Conservation (phyloP, 148 eudicot genomes). For the Chenopodium berlandieri region DNA sequence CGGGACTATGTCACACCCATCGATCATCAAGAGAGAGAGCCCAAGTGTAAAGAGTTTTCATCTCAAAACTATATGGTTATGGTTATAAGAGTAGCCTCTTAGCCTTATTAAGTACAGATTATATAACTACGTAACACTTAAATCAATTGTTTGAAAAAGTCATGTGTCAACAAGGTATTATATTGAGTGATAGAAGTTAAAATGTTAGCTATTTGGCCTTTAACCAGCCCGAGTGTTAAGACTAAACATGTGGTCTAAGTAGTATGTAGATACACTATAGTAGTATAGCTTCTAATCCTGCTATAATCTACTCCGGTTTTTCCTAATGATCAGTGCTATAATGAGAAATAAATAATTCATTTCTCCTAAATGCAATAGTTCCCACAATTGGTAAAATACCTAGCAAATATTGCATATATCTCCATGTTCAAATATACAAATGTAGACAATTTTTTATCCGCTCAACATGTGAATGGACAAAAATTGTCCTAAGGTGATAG, state of each 20-base stretch:
- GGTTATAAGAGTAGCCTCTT: too few relatives aligned
- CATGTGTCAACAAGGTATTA: too few relatives aligned
- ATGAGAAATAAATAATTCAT: conserved; percentile 3
- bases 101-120: too few relatives aligned
- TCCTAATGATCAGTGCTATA: background rate
- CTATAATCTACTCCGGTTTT: background rate
- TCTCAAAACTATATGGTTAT: too few relatives aligned
- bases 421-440: background rate
- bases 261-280: too few relatives aligned
- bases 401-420: background rate
- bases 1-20: too few relatives aligned
- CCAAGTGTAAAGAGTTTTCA: too few relatives aligned
- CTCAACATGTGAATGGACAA: conserved; percentile 19
- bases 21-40: too few relatives aligned
- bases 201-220: background rate
- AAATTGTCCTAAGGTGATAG: background rate
- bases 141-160: too few relatives aligned
- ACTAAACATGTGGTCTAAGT: too few relatives aligned
- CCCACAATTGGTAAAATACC: background rate
- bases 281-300: background rate
- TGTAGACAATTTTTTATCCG: background rate
- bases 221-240: too few relatives aligned
- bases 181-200: background rate
- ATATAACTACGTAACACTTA: too few relatives aligned
- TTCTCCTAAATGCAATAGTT: background rate